Conservation (phyloP, 2,329 filamentous ascomycete genomes). For the Tolypocladium tundrense region DNA sequence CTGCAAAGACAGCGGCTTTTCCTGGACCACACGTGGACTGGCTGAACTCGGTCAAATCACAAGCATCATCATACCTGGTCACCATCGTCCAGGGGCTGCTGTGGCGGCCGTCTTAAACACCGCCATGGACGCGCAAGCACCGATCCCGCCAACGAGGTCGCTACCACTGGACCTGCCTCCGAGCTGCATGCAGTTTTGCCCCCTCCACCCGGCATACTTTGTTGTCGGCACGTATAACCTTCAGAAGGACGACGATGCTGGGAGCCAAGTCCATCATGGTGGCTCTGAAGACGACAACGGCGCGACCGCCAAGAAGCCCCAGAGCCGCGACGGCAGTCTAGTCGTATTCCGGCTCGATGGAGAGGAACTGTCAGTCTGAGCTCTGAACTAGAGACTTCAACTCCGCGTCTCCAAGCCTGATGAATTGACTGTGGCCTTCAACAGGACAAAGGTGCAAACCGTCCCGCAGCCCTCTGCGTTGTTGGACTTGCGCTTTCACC, state of each 20-base stretch:
- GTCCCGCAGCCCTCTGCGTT: slow-evolving; percentile 60
- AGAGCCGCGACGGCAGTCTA: slow-evolving; percentile 64
- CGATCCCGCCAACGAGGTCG: slow-evolving; percentile 34
- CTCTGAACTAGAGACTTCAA: neutral
- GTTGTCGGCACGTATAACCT: slow-evolving; percentile 81
- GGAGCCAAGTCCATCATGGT: neutral
- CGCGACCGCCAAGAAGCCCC: slow-evolving; percentile 27
- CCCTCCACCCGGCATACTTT: slow-evolving; percentile 51
- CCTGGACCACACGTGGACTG: neutral
- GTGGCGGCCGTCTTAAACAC: neutral
- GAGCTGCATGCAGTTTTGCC: slow-evolving; percentile 69
- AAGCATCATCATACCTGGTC: neutral
- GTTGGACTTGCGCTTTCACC: slow-evolving; percentile 76
- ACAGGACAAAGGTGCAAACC: slow-evolving; percentile 36
- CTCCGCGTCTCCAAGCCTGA: neutral
- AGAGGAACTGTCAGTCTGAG: slow-evolving; percentile 41
- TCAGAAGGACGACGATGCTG: slow-evolving; percentile 31
- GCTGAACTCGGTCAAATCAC: neutral
- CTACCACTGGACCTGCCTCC: slow-evolving; percentile 56
- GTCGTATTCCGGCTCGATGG: slow-evolving; percentile 51
- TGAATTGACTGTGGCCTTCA: neutral
- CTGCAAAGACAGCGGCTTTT: neutral
- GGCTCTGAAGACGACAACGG: slow-evolving; percentile 9
- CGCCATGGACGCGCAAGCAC: slow-evolving; percentile 11
- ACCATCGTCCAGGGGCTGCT: neutral